A percentile compares a stretch with the other conserved stretches of the same genome.
These are phyloP conservation scores for Austroboletus festivus DNA, from an alignment of 768 basidiomycete genomes.

Conservation along the genomic window DNA sequence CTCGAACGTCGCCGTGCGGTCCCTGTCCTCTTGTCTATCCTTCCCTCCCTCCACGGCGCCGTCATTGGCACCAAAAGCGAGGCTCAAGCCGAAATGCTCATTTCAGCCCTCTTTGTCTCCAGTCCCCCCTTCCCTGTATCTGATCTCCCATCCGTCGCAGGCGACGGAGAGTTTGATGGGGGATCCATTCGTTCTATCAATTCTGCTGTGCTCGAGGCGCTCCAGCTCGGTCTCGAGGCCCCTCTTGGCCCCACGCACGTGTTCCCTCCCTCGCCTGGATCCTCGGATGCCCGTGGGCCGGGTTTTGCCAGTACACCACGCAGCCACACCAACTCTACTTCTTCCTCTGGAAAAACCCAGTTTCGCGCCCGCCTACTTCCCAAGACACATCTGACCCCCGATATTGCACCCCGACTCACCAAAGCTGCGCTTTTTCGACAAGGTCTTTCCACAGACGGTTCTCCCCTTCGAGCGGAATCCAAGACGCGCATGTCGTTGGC, in stretches of 20 bases:
- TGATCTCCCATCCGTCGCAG: constrained; percentile 52
- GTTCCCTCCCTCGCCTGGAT: constrained; percentile 36
- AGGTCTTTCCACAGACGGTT: constrained; percentile 46
- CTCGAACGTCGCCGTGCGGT: constrained; percentile 80
- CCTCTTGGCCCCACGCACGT: constrained; percentile 39
- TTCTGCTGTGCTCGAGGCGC: constrained; percentile 46
- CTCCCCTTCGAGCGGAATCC: constrained; percentile 9
- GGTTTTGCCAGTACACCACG: constrained; percentile 22
- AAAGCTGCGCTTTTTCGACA: constrained; percentile 72
- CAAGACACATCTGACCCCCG: constrained; percentile 54
- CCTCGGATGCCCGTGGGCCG: constrained; percentile 21
- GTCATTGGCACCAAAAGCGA: constrained; percentile 70
- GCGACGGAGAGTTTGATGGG: constrained; percentile 34
- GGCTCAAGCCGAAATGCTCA: constrained; percentile 74
- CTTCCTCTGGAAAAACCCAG: constrained; percentile 41
- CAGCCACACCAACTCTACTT: constrained; percentile 32
- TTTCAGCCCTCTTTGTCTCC: constrained; percentile 73
- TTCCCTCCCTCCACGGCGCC: constrained; percentile 54
- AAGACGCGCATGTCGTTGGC: constrained; percentile 32
- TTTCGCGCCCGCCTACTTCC: constrained; percentile 74
- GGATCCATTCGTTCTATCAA: constrained; percentile 42
- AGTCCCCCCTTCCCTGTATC: constrained; percentile 75
- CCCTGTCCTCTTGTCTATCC: constrained; percentile 74
- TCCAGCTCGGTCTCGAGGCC: constrained; percentile 40
- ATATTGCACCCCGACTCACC: constrained; percentile 75